A percentile compares a stretch with the other conserved stretches of the same genome.
These are phyloP conservation scores for Ceratocystis eucalypticola DNA, from an alignment of 2,329 filamentous ascomycete species.

Conservation along the genomic window DNA sequence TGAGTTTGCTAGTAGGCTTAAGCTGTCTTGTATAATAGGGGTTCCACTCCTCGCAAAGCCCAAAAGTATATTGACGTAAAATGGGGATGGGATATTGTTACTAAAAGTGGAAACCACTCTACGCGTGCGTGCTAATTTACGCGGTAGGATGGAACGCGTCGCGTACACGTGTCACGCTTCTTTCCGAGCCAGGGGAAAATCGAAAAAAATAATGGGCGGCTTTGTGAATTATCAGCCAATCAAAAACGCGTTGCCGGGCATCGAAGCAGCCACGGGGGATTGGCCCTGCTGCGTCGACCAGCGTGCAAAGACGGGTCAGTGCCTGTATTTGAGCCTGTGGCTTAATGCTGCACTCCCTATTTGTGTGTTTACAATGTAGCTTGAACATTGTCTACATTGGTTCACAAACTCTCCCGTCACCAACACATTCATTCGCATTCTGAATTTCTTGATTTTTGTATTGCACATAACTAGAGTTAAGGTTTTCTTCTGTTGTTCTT, in stretches of 20 bases:
- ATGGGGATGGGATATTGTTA: too few species aligned
- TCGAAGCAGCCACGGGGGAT: background rate
- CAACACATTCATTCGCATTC: background rate
- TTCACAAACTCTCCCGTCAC: background rate
- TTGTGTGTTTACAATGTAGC: background rate
- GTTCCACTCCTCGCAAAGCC: background rate
- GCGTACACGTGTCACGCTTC: background rate
- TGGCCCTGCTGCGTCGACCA: background rate
- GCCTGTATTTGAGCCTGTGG: background rate
- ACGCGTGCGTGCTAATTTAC: constrained; percentile 4
- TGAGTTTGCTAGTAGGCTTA: background rate
- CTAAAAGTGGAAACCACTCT: constrained; percentile 6
- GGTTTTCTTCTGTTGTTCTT: background rate
- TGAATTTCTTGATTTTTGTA: background rate
- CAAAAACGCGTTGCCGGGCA: constrained; percentile 13
- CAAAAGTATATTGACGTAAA: background rate
- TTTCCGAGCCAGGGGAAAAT: background rate
- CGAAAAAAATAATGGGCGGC: background rate
- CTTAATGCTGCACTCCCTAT: background rate
- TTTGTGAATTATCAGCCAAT: background rate
- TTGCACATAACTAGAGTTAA: background rate
- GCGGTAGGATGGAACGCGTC: background rate
- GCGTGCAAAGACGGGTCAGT: background rate
- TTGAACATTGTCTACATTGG: background rate
- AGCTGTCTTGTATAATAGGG: background rate